phyloP scores from a whole-genome alignment of 225 moss, liverwort and hornwort genomes.

The Anthoceros angustus region DNA sequence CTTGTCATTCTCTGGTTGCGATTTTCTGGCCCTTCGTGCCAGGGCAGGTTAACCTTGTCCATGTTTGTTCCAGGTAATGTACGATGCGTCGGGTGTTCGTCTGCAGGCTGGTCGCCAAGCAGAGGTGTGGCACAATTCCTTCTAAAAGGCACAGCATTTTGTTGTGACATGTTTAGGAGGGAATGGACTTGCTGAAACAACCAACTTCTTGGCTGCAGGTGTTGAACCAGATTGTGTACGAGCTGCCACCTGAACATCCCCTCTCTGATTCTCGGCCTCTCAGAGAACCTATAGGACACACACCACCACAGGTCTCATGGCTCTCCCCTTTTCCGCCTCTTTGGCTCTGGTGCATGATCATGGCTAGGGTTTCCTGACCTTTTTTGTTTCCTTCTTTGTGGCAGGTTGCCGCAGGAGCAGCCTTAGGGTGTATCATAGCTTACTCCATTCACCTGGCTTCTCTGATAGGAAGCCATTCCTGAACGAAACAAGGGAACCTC shows the following conservation, averaged over 20 bases:
- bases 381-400: background rate
- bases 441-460: conserved; percentile 41
- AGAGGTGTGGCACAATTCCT: conserved; percentile 31
- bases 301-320: conserved; percentile 70
- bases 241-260: conserved; percentile 95
- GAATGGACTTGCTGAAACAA: background rate
- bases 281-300: conserved; percentile 91
- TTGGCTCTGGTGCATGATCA: background rate
- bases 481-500: background rate
- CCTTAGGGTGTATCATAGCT: conserved; percentile 70
- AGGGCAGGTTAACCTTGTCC: no score
- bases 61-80: conserved; percentile 57
- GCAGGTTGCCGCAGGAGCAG: conserved; percentile 86
- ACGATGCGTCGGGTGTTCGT: conserved; percentile 93
- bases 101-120: conserved; percentile 99
- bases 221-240: conserved; percentile 94
- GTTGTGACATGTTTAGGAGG: background rate
- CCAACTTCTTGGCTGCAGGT: conserved; percentile 31
- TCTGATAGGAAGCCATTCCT: background rate
- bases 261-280: conserved; percentile 91
- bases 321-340: background rate
- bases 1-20: background rate
- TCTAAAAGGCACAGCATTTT: conserved; percentile 3
- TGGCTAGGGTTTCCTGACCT: background rate
- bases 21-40: background rate